Evolutionary conservation across 83 land plant species (phyloP), one percentile per base, ranked within the genome.

Genomic region (Picea mariana): DNA sequence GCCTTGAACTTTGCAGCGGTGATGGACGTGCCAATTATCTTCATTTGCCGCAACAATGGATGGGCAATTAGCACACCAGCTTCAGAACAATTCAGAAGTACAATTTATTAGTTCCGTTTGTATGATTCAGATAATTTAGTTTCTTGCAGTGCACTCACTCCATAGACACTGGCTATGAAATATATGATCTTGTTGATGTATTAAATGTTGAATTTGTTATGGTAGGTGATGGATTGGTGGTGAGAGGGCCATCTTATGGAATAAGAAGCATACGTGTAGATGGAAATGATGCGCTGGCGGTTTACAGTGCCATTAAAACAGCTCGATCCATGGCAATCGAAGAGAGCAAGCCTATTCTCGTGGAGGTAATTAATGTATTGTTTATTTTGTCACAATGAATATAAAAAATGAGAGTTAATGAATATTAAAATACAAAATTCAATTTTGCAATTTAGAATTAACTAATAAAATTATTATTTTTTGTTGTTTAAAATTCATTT

Each of bases 51-150:
- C 15, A 88, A 88, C 73, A 88, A 88, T 83, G 90, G 90, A 62
- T 88, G 73, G 75, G 90, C 90, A 66, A 88, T 88, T 73, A 88
- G 89, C 78, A 88, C 89, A 77, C 89, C 89, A 75, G 65, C 85
- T 38, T 62, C 79, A 13, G 89, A 88, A 52, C 89, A 88, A 80
- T 88, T 86, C 67, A 81, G 80, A 83, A 85, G 89, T 85, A 79
- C 24, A 68, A 67, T 67, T 77, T 71, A 38, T 81, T 42, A 42
- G 34, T 42, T 42, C 5, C 7, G 5, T 9, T 31, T 61, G n/a
- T 65, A 6, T 26, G 55, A 44, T 16, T 80, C 18, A 4, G 49
- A 58, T 67, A 85, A 88, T 87, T 44, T 44, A 44, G 47, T 44
- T 7, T 44, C 47, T 44, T 9, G 8, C 9, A 47, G 8, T 47